Evolutionary conservation across 2,329 filamentous ascomycete species (phyloP).

Genomic region (Microdochium paspali): DNA sequence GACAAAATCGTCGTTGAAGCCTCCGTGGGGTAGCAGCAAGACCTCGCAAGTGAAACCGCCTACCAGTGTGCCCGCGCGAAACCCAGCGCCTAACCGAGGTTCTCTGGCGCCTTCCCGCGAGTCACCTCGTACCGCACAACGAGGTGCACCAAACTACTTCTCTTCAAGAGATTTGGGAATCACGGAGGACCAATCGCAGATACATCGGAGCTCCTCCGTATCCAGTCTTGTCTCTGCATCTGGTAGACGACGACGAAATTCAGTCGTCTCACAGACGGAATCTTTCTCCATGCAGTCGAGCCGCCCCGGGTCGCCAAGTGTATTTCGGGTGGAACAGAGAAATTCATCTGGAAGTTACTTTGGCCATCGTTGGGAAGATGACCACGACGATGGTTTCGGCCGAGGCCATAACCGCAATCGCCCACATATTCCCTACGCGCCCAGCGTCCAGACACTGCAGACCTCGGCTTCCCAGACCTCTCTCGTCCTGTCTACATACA

Average conservation of each 20-base stretch:
- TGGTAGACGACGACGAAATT: not conserved
- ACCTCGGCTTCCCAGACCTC: conserved; percentile 48
- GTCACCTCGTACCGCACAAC: conserved; percentile 21
- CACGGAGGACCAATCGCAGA: conserved; percentile 7
- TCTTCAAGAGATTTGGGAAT: conserved; percentile 26
- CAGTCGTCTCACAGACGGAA: not conserved
- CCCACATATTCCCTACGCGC: conserved; percentile 26
- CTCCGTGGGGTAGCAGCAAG: conserved; percentile 15
- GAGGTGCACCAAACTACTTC: conserved; percentile 27
- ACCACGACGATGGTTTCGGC: conserved; percentile 6
- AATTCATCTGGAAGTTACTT: not conserved
- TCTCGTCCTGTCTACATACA: conserved; percentile 38
- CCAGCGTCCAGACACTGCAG: conserved; percentile 52
- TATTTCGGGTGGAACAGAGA: not conserved
- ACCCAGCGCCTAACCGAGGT: conserved; percentile 18
- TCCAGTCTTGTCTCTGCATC: not conserved
- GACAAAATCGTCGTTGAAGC: conserved; percentile 9
- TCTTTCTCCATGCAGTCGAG: not conserved
- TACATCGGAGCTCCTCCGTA: not conserved
- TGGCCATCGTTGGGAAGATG: not conserved
- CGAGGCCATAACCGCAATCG: conserved; percentile 17
- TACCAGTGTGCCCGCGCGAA: not conserved
- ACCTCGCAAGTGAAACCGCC: conserved; percentile 7
- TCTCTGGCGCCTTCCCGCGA: conserved; percentile 22
- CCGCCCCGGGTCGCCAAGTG: not conserved